phyloP scores from a whole-genome alignment of 176 grass and related monocot genomes.

The Musa troglodytarum region DNA sequence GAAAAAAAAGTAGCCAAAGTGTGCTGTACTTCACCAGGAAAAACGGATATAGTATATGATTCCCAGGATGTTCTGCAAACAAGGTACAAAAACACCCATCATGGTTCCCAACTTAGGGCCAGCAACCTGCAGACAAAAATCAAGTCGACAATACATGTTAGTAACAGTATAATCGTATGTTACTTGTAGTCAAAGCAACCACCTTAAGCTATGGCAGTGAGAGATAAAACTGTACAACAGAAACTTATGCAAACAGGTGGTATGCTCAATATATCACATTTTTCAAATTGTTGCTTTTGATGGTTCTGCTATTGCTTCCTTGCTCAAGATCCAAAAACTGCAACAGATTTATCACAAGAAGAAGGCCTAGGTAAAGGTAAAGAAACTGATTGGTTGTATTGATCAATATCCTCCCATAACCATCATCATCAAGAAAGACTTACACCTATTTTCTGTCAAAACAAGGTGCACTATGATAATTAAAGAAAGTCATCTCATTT shows the following conservation, averaged over 20 bases:
- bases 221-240: background rate
- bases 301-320: too few relatives aligned
- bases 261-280: too few relatives aligned
- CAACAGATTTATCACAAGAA: too few relatives aligned
- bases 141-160: slow-evolving; percentile 3
- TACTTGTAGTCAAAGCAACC: background rate
- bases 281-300: too few relatives aligned
- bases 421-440: too few relatives aligned
- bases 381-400: too few relatives aligned
- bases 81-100: slow-evolving; percentile 99
- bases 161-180: background rate
- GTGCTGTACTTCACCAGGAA: slow-evolving; percentile 52
- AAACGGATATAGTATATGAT: slow-evolving; percentile 99
- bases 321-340: too few relatives aligned
- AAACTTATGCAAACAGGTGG: background rate
- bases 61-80: slow-evolving; percentile 97
- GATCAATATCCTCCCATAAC: too few relatives aligned
- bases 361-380: too few relatives aligned
- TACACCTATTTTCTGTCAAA: too few relatives aligned
- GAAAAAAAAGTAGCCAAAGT: background rate
- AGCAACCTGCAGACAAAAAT: slow-evolving; percentile 36
- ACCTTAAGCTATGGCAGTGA: background rate
- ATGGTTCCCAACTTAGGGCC: slow-evolving; percentile 74
- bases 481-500: too few relatives aligned
- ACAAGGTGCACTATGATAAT: too few relatives aligned